Percentiles rank a stretch among this genome's conserved stretches.
These are phyloP conservation scores for Xylaria intraflava DNA, from an alignment of 495 filamentous ascomycete species.

Conservation along the genomic window DNA sequence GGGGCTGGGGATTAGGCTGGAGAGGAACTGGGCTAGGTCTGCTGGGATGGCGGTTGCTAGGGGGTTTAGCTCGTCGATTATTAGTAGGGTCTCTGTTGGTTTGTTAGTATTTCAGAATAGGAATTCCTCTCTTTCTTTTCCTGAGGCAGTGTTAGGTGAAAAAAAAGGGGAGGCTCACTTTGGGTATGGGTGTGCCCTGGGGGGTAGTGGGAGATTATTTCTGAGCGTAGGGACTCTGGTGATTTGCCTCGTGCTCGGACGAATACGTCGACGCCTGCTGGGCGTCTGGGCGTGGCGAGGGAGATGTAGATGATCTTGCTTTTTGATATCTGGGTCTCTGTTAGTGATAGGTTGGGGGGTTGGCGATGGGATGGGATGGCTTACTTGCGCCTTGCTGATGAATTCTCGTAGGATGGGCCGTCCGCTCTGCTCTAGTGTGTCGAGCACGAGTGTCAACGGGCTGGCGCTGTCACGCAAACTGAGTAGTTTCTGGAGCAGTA, in stretches of 20 bases:
- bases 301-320: constrained; percentile 65
- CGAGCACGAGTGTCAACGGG: constrained; percentile 78
- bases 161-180: constrained; percentile 23
- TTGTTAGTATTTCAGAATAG: constrained; percentile 33
- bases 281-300: constrained; percentile 60
- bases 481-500: constrained; percentile 79
- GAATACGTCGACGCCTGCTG: constrained; percentile 53
- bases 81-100: constrained; percentile 46
- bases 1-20: constrained; percentile 45
- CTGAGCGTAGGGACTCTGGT: constrained; percentile 42
- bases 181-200: constrained; percentile 28
- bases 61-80: constrained; percentile 57
- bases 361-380: constrained; percentile 10
- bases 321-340: constrained; percentile 34
- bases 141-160: constrained; percentile 4
- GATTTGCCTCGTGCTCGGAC: constrained; percentile 56
- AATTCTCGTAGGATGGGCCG: constrained; percentile 66
- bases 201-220: constrained; percentile 53
- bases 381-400: constrained; percentile 65
- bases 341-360: constrained; percentile 4
- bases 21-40: constrained; percentile 49
- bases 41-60: constrained; percentile 33
- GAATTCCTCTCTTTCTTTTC: constrained; percentile 13
- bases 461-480: constrained; percentile 70
- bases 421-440: constrained; percentile 77